Evolutionary conservation across 2,329 filamentous ascomycete genomes (phyloP).

Genomic region (Emergomyces pasteurianus): DNA sequence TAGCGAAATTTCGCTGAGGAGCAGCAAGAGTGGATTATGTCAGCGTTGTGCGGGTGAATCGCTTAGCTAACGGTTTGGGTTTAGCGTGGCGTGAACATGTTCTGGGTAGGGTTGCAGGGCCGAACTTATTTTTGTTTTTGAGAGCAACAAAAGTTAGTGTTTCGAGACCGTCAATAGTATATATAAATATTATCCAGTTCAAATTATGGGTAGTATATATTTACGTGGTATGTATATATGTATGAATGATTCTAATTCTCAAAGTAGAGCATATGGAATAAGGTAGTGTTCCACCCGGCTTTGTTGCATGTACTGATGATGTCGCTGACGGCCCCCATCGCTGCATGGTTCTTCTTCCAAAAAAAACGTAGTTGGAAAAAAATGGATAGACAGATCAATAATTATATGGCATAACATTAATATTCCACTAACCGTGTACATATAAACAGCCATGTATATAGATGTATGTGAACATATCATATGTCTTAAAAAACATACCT

Average conservation of each 20-base stretch:
- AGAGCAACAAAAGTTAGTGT: no score
- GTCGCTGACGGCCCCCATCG: no score
- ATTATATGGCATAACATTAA: not conserved
- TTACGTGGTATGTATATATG: no score
- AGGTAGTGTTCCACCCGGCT: not conserved
- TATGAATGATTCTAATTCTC: not conserved
- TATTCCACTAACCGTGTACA: not conserved
- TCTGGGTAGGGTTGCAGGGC: not conserved
- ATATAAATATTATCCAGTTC: no score
- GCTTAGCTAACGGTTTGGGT: constrained; percentile 27
- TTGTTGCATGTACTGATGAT: no score
- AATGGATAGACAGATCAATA: no score
- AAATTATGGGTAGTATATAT: no score
- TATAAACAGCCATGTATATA: not conserved
- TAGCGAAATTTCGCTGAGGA: constrained; percentile 4
- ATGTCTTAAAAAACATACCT: not conserved
- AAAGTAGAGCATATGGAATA: not conserved
- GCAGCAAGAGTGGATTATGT: not conserved
- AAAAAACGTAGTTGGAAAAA: no score
- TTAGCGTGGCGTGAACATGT: constrained; percentile 25
- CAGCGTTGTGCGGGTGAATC: constrained; percentile 33
- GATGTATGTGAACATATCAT: not conserved
- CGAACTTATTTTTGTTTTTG: no score
- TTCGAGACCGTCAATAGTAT: no score
- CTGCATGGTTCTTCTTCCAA: no score